Conservation (phyloP, 345 rosid genomes). For the Schrenkiella parvula region DNA sequence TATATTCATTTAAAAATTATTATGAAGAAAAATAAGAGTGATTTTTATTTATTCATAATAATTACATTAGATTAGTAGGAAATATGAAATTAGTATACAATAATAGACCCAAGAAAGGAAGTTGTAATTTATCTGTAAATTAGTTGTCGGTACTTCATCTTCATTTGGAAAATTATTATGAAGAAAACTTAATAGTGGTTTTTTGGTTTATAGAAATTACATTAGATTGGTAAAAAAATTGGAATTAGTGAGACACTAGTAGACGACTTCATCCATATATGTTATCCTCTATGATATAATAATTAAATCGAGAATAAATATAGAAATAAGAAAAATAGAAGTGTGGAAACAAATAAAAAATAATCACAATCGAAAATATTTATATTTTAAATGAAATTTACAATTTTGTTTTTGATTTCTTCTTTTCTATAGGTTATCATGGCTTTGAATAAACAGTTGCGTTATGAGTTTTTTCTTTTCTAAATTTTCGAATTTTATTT, state of each 20-base stretch:
- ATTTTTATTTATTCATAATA: neutral
- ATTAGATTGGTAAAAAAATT: neutral
- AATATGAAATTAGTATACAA: no score
- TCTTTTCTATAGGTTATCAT: no score
- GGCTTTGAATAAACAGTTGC: no score
- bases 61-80: neutral
- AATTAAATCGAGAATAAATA: neutral
- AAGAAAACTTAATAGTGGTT: neutral
- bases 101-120: neutral
- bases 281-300: neutral
- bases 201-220: neutral
- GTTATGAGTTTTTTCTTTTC: no score
- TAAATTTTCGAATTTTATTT: no score
- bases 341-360: no score
- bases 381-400: no score
- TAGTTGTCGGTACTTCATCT: neutral
- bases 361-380: no score
- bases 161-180: neutral
- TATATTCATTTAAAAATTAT: neutral
- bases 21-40: neutral
- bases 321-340: no score
- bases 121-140: neutral
- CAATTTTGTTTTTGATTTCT: no score
- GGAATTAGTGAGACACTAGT: no score
- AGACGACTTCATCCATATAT: no score